Percentiles rank a stretch among this genome's conserved stretches.
phyloP scores from a whole-genome alignment of 176 grass and related monocot species.

The Rhynchospora pubera region DNA sequence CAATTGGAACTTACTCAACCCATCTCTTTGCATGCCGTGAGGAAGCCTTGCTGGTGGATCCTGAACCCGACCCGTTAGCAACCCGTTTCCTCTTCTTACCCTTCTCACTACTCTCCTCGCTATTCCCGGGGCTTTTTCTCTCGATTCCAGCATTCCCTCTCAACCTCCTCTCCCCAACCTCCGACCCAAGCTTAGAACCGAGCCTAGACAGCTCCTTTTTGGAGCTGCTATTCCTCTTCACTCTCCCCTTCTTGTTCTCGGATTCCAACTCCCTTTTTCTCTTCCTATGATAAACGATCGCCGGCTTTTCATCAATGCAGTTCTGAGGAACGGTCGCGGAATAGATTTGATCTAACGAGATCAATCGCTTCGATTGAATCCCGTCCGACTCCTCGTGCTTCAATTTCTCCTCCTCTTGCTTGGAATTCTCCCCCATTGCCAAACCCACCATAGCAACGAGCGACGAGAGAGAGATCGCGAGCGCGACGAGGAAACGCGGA shows the following conservation, averaged over 20 bases:
- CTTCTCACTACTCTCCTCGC: constrained; percentile 21
- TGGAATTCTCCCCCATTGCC: constrained; percentile 43
- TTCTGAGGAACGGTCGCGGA: constrained; percentile 47
- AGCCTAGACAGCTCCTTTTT: constrained; percentile 45
- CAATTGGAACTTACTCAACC: constrained; percentile 73
- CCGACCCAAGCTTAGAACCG: constrained; percentile 26
- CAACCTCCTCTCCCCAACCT: constrained; percentile 5
- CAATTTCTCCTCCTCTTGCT: constrained; percentile 33
- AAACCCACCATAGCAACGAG: constrained; percentile 42
- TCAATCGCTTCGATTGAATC: constrained; percentile 52
- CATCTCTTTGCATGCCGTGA: constrained; percentile 44
- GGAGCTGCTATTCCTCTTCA: constrained; percentile 27
- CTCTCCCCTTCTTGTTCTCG: constrained; percentile 2
- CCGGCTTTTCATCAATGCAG: constrained; percentile 15
- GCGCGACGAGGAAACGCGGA: not conserved
- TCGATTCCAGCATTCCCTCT: constrained; percentile 10
- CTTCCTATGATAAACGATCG: constrained; percentile 8
- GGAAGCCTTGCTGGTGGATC: constrained; percentile 20
- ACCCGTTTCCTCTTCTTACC: constrained; percentile 29
- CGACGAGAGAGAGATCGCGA: not conserved
- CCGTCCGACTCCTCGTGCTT: constrained; percentile 21
- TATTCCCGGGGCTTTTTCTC: constrained; percentile 12
- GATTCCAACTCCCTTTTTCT: constrained; percentile 2
- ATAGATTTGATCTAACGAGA: constrained; percentile 72
- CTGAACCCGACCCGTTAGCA: not conserved